Conservation (phyloP, 192 early-diverging fungal genomes). For the Rhizoclosmatium globosum region DNA sequence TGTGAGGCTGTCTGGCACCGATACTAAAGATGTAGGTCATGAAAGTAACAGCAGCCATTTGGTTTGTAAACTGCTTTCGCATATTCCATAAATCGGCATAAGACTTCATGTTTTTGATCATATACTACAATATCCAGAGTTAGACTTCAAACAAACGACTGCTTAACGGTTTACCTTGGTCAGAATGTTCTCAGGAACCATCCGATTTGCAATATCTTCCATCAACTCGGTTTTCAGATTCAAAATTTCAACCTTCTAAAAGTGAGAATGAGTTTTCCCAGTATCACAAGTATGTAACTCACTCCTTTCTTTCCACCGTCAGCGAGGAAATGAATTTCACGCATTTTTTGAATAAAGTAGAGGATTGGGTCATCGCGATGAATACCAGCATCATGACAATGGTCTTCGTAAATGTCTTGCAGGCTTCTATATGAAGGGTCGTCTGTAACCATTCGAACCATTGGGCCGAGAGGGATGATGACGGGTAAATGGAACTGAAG, state of each 20-base stretch:
- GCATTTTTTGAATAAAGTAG: constrained; percentile 80
- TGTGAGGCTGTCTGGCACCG: constrained; percentile 86
- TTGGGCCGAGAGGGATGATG: constrained; percentile 91
- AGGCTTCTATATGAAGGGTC: constrained; percentile 88
- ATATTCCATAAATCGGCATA: constrained; percentile 94
- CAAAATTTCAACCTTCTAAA: constrained; percentile 69
- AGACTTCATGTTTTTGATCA: constrained; percentile 74
- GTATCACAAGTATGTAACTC: constrained; percentile 21
- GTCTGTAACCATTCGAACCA: constrained; percentile 92
- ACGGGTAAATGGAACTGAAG: constrained; percentile 86
- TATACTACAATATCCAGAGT: constrained; percentile 58
- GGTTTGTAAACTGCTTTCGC: constrained; percentile 92
- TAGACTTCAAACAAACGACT: constrained; percentile 19
- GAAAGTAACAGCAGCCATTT: constrained; percentile 88
- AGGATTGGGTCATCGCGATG: constrained; percentile 90
- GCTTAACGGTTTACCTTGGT: constrained; percentile 62
- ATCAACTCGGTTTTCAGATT: constrained; percentile 87
- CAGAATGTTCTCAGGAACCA: constrained; percentile 88
- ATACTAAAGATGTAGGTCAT: constrained; percentile 93
- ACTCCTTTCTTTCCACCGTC: constrained; percentile 63
- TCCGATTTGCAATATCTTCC: constrained; percentile 83
- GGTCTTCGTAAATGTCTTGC: constrained; percentile 92
- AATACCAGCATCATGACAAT: constrained; percentile 76
- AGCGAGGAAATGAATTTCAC: constrained; percentile 58
- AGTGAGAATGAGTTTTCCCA: background rate